Base-by-base conservation (phyloP, 23 red algal species). In the Gracilaria gracilis region DNA sequence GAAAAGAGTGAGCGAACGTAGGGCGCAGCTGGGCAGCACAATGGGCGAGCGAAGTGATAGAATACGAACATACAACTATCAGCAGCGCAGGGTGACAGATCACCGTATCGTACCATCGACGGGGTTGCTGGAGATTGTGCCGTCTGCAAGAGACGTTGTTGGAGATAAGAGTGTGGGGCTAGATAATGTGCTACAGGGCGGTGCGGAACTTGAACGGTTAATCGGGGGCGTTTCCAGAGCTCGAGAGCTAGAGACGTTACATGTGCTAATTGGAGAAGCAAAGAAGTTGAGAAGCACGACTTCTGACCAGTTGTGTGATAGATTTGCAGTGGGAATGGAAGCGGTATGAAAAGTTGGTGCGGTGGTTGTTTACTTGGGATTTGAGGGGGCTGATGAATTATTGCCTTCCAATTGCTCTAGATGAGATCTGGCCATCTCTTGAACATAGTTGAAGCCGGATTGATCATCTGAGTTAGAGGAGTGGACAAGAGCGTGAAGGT, bases 1-100 rank as follows among this genome's bases (percentile, higher is more conserved):
- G 6, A 55, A 32, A 25, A 33, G 32, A 15, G 80, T 70, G 51
- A 29, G 53, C 42, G 90, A 98, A 59, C 85, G 95, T 14, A 83
- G 90, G 35, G 84, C 75, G 38, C 95, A 98, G 66, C 80, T 98
- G 16, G 95, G 95, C 2, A 75, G 74, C 47, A 91, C 40, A 20
- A 61, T 75, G 15, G 93, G 97, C 8, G 97, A 95, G 37, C 84
- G 97, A 31, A 79, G 82, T 69, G 97, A 98, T 36, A 64, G 92
- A 5, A 93, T 98, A 19, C 86, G 97, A 40, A 98, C 97, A 9
- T 98, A 95, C 64, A 95, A 98, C 71, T 98, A 91, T 86, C 94
- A 92, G 53, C 97, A 95, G 55, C 79, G 87, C n/a, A 50, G 93
- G 16, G 94, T 98, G 20, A 95, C 93, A 11, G 97, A 98, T 77